Conservation (phyloP, 2,329 filamentous ascomycete genomes). For the Pseudogymnoascus sp. region DNA sequence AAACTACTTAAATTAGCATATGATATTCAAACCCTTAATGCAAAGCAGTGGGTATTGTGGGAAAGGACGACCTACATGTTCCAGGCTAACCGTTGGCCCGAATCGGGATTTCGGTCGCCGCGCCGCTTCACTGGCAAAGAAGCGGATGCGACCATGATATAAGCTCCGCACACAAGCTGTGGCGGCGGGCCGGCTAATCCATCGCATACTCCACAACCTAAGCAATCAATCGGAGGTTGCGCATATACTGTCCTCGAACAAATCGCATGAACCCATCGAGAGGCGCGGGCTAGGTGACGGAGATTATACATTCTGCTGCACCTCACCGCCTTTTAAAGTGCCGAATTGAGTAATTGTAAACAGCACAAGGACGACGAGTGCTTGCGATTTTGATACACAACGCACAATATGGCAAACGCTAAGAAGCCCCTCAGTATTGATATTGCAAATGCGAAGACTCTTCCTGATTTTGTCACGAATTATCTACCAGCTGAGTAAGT, state of each 20-base stretch:
- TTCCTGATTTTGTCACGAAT: conserved; percentile 40
- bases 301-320: background rate
- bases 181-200: background rate
- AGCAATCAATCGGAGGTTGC: background rate
- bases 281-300: background rate
- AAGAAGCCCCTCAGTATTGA: conserved; percentile 31
- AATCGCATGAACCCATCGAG: background rate
- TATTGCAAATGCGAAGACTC: conserved; percentile 38
- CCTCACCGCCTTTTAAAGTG: background rate
- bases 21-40: background rate
- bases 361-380: background rate
- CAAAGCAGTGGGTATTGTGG: background rate
- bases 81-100: conserved; percentile 43
- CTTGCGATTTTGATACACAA: background rate
- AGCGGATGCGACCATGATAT: background rate
- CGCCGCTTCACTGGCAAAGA: background rate
- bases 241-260: background rate
- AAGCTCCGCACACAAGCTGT: background rate
- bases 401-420: background rate
- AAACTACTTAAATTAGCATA: conserved; percentile 37
- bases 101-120: conserved; percentile 27
- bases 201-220: conserved; percentile 1
- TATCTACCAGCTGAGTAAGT: conserved; percentile 42
- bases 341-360: background rate
- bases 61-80: conserved; percentile 41